Percentiles rank a stretch among this genome's conserved stretches.
Conservation (phyloP, 176 grass and related monocot species). For the Phyllostachys edulis region DNA sequence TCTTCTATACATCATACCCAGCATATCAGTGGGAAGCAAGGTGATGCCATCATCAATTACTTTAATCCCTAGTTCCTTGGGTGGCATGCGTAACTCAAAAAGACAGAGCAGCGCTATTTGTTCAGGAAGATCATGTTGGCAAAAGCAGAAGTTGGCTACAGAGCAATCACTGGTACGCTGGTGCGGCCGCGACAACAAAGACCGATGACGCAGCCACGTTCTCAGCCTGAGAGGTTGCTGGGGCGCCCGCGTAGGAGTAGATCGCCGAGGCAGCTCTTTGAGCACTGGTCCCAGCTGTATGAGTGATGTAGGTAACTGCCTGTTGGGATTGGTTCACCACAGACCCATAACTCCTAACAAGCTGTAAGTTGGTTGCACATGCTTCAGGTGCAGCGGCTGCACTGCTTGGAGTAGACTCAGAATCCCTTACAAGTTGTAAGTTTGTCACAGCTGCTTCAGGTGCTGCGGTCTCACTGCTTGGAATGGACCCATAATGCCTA, state of each 20-base stretch:
- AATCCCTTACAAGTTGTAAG: background rate
- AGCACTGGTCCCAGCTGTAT: background rate
- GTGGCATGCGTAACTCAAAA: background rate
- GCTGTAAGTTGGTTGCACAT: background rate
- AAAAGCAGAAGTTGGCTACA: background rate
- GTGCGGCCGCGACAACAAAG: background rate
- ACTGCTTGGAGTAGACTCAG: background rate
- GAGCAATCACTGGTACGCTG: background rate
- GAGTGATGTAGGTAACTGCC: too few relatives aligned
- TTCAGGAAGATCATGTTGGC: background rate
- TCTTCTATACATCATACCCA: background rate
- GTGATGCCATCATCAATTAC: background rate
- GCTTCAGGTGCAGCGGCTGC: background rate
- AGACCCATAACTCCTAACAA: background rate
- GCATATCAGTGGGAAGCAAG: background rate
- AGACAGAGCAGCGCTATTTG: background rate
- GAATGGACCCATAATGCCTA: background rate
- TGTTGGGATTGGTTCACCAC: background rate
- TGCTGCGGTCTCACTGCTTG: background rate
- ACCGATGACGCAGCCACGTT: background rate
- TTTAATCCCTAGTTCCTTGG: background rate
- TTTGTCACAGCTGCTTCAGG: conserved; percentile 13
- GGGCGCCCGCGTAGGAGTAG: background rate
- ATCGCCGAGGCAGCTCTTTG: background rate
- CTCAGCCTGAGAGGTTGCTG: background rate